Evolutionary conservation across 768 basidiomycete species (phyloP), one percentile per base, ranked within the genome.

Genomic region (Vararia minispora): DNA sequence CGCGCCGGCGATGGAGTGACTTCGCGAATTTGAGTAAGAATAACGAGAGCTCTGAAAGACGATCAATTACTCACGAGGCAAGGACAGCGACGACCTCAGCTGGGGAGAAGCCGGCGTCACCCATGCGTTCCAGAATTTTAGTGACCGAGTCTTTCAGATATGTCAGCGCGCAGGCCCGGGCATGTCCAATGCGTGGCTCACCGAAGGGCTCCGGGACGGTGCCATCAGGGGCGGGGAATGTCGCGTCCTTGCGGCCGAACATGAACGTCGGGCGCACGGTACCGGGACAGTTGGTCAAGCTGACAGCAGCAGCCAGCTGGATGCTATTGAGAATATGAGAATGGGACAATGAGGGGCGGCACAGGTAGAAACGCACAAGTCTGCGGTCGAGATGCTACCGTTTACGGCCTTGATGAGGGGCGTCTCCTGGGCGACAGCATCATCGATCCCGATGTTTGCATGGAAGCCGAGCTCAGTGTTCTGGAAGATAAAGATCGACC

Each of bases 301-400:
- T 60, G 23, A 64, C 58, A 11, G 56, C 58, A 28, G 55, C 58
- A 21, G 58, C 56, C 35, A 62, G 58, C 35, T 61, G 61, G 32
- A 62, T 61, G 35, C 55, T 54, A 28, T 1, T 14, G 16, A 20
- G 13, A 30, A 16, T 4, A 7, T 25, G 20, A 10, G 26, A 12
- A n/a, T n/a, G n/a, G n/a, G n/a, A n/a, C n/a, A n/a, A 23, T 9
- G 16, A 22, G 7, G 37, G 33, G 23, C 14, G 7, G 21, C 23
- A 23, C 18, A 18, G 3, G 34, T 23, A 23, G 37, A 21, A 3
- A 55, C 65, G 38, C 43, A 69, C 68, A 73, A 63, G 55, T 73
- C 71, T 29, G 66, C 71, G 26, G 62, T 40, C 11, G 59, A 50
- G 33, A 67, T 55, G 42, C 60, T 56, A 52, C 64, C 54, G 27